Conservation (phyloP, 2,329 filamentous ascomycete genomes). For the Elsinoe australis region DNA sequence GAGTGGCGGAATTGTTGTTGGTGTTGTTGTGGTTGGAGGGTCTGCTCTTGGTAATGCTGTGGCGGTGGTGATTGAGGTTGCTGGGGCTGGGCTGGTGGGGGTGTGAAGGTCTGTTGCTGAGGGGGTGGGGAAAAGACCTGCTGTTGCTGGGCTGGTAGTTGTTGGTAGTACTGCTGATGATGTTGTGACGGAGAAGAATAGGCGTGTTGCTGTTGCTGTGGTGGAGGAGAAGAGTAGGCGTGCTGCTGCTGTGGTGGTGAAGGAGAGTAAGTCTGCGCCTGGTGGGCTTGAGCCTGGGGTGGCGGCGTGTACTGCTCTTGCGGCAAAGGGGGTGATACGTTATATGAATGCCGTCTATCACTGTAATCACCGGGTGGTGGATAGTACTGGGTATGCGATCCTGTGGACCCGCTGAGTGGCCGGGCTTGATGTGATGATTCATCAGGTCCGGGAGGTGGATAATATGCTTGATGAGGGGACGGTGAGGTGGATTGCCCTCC, state of each 20-base stretch:
- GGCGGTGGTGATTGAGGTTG: slow-evolving; percentile 13
- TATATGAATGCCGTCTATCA: slow-evolving; percentile 2
- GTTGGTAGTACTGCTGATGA: slow-evolving; percentile 3
- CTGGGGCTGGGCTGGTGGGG: slow-evolving; percentile 18
- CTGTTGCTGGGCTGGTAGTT: slow-evolving; percentile 9
- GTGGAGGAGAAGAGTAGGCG: not conserved
- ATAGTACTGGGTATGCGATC: slow-evolving; percentile 14
- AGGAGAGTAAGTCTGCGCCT: not conserved
- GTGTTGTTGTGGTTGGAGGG: slow-evolving; percentile 20
- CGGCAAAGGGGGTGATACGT: slow-evolving; percentile 5
- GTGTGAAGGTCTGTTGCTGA: slow-evolving; percentile 10
- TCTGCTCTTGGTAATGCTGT: slow-evolving; percentile 4
- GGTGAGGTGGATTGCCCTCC: slow-evolving; percentile 3
- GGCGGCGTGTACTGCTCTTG: slow-evolving; percentile 11
- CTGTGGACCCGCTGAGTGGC: not conserved
- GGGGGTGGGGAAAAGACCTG: slow-evolving; percentile 18
- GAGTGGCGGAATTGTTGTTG: slow-evolving; percentile 3
- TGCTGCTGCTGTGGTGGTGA: slow-evolving; percentile 1
- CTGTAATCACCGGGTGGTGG: slow-evolving; percentile 9
- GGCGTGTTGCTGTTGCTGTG: slow-evolving; percentile 8
- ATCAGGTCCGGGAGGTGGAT: slow-evolving; percentile 1
- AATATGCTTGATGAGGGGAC: slow-evolving; percentile 12
- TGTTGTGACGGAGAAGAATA: not conserved
- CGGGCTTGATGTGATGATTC: not conserved
- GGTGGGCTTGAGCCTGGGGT: not conserved